Percentiles rank a stretch among this genome's conserved stretches.
Evolutionary conservation across 306 rosid species (phyloP).

Genomic region (Trichosanthes truncata): DNA sequence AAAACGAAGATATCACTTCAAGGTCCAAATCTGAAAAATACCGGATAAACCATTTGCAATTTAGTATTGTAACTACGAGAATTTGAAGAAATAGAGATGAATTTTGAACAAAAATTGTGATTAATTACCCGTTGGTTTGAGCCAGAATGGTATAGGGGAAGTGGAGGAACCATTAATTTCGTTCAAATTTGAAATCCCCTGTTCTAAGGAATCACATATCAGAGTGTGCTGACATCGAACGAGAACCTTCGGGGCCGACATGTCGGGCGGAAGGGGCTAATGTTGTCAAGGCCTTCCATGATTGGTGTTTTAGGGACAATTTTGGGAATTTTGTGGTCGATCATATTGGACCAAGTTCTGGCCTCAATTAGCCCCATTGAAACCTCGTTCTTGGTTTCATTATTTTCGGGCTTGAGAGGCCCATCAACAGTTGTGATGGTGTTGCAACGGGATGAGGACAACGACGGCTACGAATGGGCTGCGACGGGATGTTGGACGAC

Average conservation of each 20-base stretch:
- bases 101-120: neutral
- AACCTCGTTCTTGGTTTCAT: slow-evolving; percentile 11
- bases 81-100: neutral
- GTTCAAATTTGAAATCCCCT: slow-evolving; percentile 18
- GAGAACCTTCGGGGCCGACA: slow-evolving; percentile 54
- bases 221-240: slow-evolving; percentile 32
- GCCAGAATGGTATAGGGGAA: slow-evolving; percentile 41
- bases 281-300: slow-evolving; percentile 79
- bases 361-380: slow-evolving; percentile 48
- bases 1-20: slow-evolving; percentile 36
- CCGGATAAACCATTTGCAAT: neutral
- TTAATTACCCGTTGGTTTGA: slow-evolving; percentile 6
- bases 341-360: slow-evolving; percentile 74
- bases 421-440: neutral
- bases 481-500: too few species aligned
- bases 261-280: slow-evolving; percentile 52
- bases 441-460: too few species aligned
- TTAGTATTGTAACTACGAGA: neutral
- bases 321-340: slow-evolving; percentile 56
- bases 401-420: neutral
- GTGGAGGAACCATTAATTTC: neutral
- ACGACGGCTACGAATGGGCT: too few species aligned
- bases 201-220: slow-evolving; percentile 16
- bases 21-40: slow-evolving; percentile 36
- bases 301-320: slow-evolving; percentile 37